These are phyloP conservation scores for Arabidopsis lyrata DNA, from an alignment of 441 rosid genomes.

Conservation along the genomic window DNA sequence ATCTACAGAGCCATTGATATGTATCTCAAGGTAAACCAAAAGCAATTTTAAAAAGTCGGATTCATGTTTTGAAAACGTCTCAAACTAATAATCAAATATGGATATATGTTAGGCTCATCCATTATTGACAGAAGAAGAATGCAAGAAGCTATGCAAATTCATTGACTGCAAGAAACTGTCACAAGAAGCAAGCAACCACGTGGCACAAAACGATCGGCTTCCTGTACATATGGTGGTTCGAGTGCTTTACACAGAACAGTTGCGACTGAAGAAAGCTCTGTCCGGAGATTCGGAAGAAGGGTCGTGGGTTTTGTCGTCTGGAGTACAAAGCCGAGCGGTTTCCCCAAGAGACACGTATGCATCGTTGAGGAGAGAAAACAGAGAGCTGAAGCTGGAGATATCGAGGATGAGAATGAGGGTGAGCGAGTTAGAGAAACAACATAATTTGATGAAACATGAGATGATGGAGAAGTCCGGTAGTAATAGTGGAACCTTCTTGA, in stretches of 20 bases:
- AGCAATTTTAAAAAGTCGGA: no score
- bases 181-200: constrained; percentile 81
- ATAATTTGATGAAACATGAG: constrained; percentile 75
- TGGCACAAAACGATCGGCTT: constrained; percentile 83
- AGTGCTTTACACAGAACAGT: constrained; percentile 76
- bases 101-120: constrained; percentile 67
- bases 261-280: constrained; percentile 69
- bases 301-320: constrained; percentile 65
- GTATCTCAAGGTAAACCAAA: constrained; percentile 72
- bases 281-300: constrained; percentile 72
- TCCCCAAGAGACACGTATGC: constrained; percentile 91
- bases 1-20: constrained; percentile 84
- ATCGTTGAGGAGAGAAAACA: constrained; percentile 81
- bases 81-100: constrained; percentile 22
- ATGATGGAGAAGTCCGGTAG: constrained; percentile 76
- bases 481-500: constrained; percentile 66
- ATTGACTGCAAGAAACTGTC: constrained; percentile 82
- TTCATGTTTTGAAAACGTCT: constrained; percentile 10
- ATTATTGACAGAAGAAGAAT: constrained; percentile 67
- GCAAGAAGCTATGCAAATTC: constrained; percentile 74
- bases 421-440: constrained; percentile 88
- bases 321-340: constrained; percentile 76
- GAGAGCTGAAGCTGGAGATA: constrained; percentile 88
- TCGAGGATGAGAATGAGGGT: constrained; percentile 91
- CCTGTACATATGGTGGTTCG: constrained; percentile 80